Conservation (phyloP, 73 alveolate genomes). For the Paraurostyla sp. region DNA sequence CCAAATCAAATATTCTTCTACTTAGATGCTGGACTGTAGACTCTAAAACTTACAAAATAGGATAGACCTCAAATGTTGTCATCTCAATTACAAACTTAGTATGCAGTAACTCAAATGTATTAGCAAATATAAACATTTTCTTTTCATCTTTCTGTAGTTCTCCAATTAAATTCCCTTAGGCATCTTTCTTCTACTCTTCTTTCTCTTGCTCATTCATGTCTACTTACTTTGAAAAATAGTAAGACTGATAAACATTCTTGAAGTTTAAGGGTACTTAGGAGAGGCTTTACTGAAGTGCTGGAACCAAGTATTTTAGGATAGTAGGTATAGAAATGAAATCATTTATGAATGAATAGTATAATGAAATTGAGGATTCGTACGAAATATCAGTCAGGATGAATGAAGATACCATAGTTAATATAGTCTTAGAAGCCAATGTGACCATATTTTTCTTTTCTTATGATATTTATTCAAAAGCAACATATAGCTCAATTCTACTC, state of each 20-base stretch:
- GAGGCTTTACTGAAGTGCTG: too few relatives aligned
- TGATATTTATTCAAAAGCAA: constrained; percentile 51
- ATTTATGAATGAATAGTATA: constrained; percentile 35
- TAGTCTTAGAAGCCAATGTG: neutral
- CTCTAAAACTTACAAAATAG: constrained; percentile 42
- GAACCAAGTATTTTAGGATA: constrained; percentile 2
- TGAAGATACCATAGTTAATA: neutral
- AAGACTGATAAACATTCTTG: constrained; percentile 67
- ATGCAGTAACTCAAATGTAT: constrained; percentile 65
- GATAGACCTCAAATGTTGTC: constrained; percentile 51
- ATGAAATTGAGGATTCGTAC: neutral
- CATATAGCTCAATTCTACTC: constrained; percentile 36
- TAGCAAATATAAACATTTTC: constrained; percentile 79
- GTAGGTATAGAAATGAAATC: constrained; percentile 51
- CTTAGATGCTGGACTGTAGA: constrained; percentile 58
- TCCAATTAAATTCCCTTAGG: constrained; percentile 51
- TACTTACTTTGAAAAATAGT: constrained; percentile 57
- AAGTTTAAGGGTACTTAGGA: constrained; percentile 28
- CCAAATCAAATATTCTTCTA: constrained; percentile 57
- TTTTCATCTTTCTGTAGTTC: constrained; percentile 60
- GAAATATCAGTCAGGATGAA: neutral
- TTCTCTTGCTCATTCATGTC: constrained; percentile 66
- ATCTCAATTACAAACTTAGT: constrained; percentile 21
- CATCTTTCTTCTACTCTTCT: constrained; percentile 24
- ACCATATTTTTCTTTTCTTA: constrained; percentile 26